Base-by-base conservation (phyloP, 306 rosid genomes). In the Arachis hypogaea region DNA sequence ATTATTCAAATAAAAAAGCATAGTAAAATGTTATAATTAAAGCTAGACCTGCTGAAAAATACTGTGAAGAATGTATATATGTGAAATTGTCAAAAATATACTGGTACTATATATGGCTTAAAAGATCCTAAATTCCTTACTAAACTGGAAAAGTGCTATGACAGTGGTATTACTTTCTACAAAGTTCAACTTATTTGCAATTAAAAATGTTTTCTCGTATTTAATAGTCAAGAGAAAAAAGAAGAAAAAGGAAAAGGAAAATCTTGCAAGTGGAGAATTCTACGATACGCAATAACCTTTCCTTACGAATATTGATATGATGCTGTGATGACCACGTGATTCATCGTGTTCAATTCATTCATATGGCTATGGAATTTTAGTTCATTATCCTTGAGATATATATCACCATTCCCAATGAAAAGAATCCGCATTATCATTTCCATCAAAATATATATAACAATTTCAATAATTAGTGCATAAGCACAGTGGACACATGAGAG, bases 261-360 rank as follows among this genome's bases (percentile, higher is more conserved):
- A 52, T 52, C 58, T 52, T 52, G 12, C 7, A n/a, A 51, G 29
- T 52, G 58, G 29, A n/a, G 29, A 22, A 52, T 46, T 46, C 51
- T 5, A 46, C 46, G 12, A 46, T 46, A 10, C 46, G 58, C 16
- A 5, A 6, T 52, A 8, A 52, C 9, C 10, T 52, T n/a, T 11
- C 38, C 7, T 73, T 11, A 41, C 42, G 29, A 5, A 51, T 52
- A 38, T 73, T 51, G 71, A 73, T 16, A 36, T 41, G 54, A 63
- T 51, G 28, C 28, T 22, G 54, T 74, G 64, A 36, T 74, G 46
- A 64, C 72, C 64, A 63, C 64, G 65, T 74, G 78, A 74, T 64
- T 54, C 11, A 64, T 42, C n/a, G 4, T 33, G 4, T 33, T 33
- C 4, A 33, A 33, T 33, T 33, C 4, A 2, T 66, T 65, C 3